A percentile compares a stretch with the other conserved stretches of the same genome.
These are phyloP conservation scores for Keithomyces neogunnii DNA, from an alignment of 2,329 filamentous ascomycete genomes.

Conservation along the genomic window DNA sequence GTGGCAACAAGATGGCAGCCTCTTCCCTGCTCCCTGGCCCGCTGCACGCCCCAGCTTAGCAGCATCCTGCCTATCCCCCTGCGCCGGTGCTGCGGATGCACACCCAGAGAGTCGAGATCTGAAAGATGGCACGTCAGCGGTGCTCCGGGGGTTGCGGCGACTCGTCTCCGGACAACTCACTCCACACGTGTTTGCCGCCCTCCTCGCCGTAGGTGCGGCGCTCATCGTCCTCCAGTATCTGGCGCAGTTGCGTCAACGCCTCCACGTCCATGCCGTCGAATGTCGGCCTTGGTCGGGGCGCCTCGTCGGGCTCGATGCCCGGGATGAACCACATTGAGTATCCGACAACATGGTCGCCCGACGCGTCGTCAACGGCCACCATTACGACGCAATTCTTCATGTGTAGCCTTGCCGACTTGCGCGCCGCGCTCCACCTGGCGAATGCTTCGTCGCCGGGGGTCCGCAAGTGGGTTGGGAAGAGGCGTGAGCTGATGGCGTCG, in stretches of 20 bases:
- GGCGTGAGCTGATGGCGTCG: conserved; percentile 9
- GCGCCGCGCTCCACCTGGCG: conserved; percentile 6
- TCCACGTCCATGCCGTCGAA: conserved; percentile 6
- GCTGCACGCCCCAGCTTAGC: conserved; percentile 10
- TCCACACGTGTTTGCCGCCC: conserved; percentile 9
- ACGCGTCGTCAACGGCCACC: conserved; percentile 6
- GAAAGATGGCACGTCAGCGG: background rate
- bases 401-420: conserved; percentile 4
- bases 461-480: conserved; percentile 8
- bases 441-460: conserved; percentile 1
- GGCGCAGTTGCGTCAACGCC: conserved; percentile 4
- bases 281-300: background rate
- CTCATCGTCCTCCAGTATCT: conserved; percentile 5
- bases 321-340: conserved; percentile 9
- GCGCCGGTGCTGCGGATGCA: conserved; percentile 10
- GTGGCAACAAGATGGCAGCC: conserved; percentile 10
- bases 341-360: conserved; percentile 8
- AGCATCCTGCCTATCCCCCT: conserved; percentile 11
- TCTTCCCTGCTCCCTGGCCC: conserved; percentile 6
- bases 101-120: conserved; percentile 12
- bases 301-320: background rate
- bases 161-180: conserved; percentile 4
- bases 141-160: no score
- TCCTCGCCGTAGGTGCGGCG: conserved; percentile 8
- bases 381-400: conserved; percentile 2